Base-by-base conservation (phyloP, 2,329 filamentous ascomycete species). In the Calonectria crousiana region DNA sequence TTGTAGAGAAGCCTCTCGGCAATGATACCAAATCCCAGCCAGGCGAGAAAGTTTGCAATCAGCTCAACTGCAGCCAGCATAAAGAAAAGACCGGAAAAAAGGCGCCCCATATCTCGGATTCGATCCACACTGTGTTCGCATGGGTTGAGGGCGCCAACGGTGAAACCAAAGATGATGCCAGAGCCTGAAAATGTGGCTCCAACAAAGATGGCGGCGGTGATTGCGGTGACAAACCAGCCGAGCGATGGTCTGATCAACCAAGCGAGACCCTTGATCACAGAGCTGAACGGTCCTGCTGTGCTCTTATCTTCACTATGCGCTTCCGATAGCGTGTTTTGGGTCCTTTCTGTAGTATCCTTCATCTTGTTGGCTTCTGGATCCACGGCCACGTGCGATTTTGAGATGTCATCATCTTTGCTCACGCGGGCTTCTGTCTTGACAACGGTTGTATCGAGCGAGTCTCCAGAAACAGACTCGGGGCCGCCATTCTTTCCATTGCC, bases 1-100 rank as follows among this genome's bases (percentile, higher is more conserved):
- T 87, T 89, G 80, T 92, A 92, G 1, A 94, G 86, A 1, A 93
- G 85, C 72, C 92, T 90, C 80, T 95, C 92, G 0, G 92, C 90
- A 6, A 85, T 78, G 69, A 83, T 82, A 16, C 84, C 83, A 85
- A 90, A 90, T 44, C 84, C 83, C 4, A 85, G 84, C 82, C 87
- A 88, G 53, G 91, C 92, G 34, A 88, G 85, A 20, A 92, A 83
- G 77, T 94, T 93, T 20, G 87, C 85, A 4, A 89, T 72, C 8
- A 88, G 83, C 66, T 87, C 86, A 16, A 85, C 85, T 16, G 86
- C 81, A 4, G 89, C 89, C 34, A 90, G 82, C 64, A 90, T 85
- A 74, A 90, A 89, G 80, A 90, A 91, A 84, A 92, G 87, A 30
- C 89, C 86, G 0, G 88, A 85, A 80, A 88, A 91, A 80, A 91